Conservation (phyloP, 495 filamentous ascomycete genomes). For the Friedmanniomyces simplex region DNA sequence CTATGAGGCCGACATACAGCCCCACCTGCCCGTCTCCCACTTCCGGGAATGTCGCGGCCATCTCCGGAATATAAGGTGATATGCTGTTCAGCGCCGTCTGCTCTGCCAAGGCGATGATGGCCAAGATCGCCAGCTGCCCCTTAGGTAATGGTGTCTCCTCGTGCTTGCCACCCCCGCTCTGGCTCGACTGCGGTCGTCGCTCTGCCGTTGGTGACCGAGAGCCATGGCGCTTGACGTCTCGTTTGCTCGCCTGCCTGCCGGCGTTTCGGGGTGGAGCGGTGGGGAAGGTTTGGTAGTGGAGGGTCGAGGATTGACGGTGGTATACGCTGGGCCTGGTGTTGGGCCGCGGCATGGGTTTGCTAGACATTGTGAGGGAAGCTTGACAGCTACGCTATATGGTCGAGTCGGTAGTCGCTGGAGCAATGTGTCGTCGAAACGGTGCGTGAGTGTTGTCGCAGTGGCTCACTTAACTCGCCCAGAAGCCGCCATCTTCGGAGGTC, state of each 20-base stretch:
- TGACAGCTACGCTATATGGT: background rate
- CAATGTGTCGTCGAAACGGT: no score
- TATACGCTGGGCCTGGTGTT: slow-evolving; percentile 6
- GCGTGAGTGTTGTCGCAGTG: no score
- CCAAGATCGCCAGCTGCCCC: slow-evolving; percentile 72
- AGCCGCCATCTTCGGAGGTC: no score
- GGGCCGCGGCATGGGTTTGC: background rate
- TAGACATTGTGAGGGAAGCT: background rate
- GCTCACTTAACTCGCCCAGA: no score
- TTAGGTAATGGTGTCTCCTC: slow-evolving; percentile 62
- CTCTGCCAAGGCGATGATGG: slow-evolving; percentile 79
- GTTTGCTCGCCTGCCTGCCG: slow-evolving; percentile 37
- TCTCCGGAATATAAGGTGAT: slow-evolving; percentile 87
- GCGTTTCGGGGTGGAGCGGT: slow-evolving; percentile 77
- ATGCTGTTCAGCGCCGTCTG: slow-evolving; percentile 96
- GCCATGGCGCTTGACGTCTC: background rate
- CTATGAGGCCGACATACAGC: slow-evolving; percentile 81
- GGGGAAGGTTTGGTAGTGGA: slow-evolving; percentile 91
- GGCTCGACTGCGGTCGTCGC: background rate
- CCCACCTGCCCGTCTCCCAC: slow-evolving; percentile 62
- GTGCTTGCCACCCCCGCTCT: slow-evolving; percentile 16
- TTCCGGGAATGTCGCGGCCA: slow-evolving; percentile 77
- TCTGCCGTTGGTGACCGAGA: background rate
- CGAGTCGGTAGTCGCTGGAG: background rate
- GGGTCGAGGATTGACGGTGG: slow-evolving; percentile 55